phyloP scores from a whole-genome alignment of 1,139 yeast species.

The Spencermartinsiella ligniputridi region DNA sequence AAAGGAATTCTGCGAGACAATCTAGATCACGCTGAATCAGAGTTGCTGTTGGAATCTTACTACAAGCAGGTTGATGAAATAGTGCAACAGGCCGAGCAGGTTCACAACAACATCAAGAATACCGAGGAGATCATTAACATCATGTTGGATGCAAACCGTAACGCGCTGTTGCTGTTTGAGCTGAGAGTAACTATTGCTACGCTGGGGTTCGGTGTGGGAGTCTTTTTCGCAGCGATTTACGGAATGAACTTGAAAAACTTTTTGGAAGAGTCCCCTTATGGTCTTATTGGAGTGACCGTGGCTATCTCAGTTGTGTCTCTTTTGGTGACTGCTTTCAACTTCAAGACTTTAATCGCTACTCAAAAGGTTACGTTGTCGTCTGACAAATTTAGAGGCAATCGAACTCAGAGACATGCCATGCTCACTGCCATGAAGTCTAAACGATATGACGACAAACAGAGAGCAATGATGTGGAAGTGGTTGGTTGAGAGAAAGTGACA shows the following conservation, averaged over 20 bases:
- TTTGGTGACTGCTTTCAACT: slow-evolving; percentile 31
- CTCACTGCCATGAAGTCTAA: background rate
- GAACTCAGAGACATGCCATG: slow-evolving; percentile 8
- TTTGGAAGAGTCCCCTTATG: slow-evolving; percentile 69
- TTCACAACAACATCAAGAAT: slow-evolving; percentile 76
- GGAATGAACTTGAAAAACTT: slow-evolving; percentile 95
- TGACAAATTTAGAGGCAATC: slow-evolving; percentile 16
- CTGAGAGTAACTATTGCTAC: slow-evolving; percentile 82
- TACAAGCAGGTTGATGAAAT: slow-evolving; percentile 91
- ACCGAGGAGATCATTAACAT: slow-evolving; percentile 95
- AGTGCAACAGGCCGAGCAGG: slow-evolving; percentile 84
- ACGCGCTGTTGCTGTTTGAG: slow-evolving; percentile 85
- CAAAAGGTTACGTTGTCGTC: slow-evolving; percentile 41
- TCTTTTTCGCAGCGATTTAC: slow-evolving; percentile 71
- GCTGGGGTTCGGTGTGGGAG: slow-evolving; percentile 77
- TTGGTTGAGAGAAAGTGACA: slow-evolving; percentile 17
- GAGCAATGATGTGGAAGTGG: slow-evolving; percentile 21
- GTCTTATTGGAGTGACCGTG: slow-evolving; percentile 51
- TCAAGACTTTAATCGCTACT: slow-evolving; percentile 38
- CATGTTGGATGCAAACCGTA: slow-evolving; percentile 87
- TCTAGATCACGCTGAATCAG: slow-evolving; percentile 54
- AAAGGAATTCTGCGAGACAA: slow-evolving; percentile 17
- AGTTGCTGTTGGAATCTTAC: slow-evolving; percentile 83
- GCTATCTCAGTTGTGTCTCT: slow-evolving; percentile 36
- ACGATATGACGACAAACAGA: background rate